phyloP scores from a whole-genome alignment of 176 grass and related monocot genomes.

The Leersia perrieri region DNA sequence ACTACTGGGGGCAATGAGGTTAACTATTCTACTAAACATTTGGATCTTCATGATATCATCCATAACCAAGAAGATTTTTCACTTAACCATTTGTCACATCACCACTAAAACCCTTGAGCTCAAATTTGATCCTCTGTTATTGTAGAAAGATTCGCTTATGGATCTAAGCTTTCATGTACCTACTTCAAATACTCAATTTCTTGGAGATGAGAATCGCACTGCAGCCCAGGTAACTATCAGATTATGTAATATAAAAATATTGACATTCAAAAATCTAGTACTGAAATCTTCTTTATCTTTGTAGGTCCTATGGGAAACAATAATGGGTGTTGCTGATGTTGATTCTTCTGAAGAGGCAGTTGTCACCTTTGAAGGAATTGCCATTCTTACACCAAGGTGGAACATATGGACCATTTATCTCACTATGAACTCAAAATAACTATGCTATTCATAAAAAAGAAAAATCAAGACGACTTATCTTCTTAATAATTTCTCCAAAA shows the following conservation, averaged over 20 bases:
- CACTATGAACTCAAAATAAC: constrained; percentile 7
- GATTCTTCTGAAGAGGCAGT: constrained; percentile 78
- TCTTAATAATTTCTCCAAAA: neutral
- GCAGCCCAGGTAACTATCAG: constrained; percentile 66
- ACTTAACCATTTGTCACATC: constrained; percentile 12
- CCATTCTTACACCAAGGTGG: constrained; percentile 96
- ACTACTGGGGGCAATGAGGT: constrained; percentile 98
- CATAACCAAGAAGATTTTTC: neutral
- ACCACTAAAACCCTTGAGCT: neutral
- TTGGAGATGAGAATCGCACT: constrained; percentile 72
- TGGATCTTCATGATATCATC: neutral
- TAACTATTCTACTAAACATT: constrained; percentile 20
- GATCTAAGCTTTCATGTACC: constrained; percentile 94
- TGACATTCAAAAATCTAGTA: constrained; percentile 4
- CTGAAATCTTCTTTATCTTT: constrained; percentile 21
- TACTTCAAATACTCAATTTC: constrained; percentile 79
- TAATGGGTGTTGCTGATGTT: constrained; percentile 64
- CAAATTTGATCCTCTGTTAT: constrained; percentile 16
- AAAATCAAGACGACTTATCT: neutral
- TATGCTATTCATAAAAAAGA: neutral
- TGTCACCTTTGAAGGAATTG: constrained; percentile 95
- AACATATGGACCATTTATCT: constrained; percentile 21
- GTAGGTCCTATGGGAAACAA: constrained; percentile 73
- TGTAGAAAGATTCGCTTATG: constrained; percentile 89
- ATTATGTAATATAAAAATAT: constrained; percentile 4